Conservation (phyloP, 257 asterid species). For the Nicotiana sylvestris region DNA sequence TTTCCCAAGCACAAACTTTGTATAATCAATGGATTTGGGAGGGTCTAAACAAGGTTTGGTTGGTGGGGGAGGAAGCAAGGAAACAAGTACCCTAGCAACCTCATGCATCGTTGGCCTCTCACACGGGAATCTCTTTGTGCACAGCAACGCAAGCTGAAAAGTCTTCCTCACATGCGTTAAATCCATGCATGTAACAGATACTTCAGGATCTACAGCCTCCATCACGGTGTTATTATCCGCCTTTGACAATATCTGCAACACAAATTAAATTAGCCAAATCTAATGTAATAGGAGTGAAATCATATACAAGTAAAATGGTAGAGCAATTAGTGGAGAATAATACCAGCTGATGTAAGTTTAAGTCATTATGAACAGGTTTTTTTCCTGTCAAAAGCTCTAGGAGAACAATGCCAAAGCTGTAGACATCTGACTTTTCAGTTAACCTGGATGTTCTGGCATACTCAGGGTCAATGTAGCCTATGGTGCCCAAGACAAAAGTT, state of each 20-base stretch:
- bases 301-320: background rate
- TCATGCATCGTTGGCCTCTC: conserved; percentile 96
- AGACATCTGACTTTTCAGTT: conserved; percentile 89
- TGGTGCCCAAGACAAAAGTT: conserved; percentile 87
- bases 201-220: conserved; percentile 94
- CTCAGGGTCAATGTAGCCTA: conserved; percentile 96
- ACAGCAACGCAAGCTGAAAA: conserved; percentile 81
- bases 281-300: background rate
- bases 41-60: conserved; percentile 27
- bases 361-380: conserved; percentile 80
- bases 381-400: conserved; percentile 89
- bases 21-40: conserved; percentile 42
- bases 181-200: conserved; percentile 80
- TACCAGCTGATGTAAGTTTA: conserved; percentile 93
- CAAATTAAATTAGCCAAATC: background rate
- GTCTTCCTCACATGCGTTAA: conserved; percentile 59
- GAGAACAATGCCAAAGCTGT: conserved; percentile 92
- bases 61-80: conserved; percentile 60
- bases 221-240: conserved; percentile 78
- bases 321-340: background rate
- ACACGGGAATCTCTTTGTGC: conserved; percentile 63
- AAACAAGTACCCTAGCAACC: conserved; percentile 65
- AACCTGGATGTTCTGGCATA: conserved; percentile 89
- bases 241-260: conserved; percentile 64
- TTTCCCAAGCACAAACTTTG: conserved; percentile 46